Evolutionary conservation across 139 green algal species (phyloP).

Genomic region (Coccomyxa sp.): DNA sequence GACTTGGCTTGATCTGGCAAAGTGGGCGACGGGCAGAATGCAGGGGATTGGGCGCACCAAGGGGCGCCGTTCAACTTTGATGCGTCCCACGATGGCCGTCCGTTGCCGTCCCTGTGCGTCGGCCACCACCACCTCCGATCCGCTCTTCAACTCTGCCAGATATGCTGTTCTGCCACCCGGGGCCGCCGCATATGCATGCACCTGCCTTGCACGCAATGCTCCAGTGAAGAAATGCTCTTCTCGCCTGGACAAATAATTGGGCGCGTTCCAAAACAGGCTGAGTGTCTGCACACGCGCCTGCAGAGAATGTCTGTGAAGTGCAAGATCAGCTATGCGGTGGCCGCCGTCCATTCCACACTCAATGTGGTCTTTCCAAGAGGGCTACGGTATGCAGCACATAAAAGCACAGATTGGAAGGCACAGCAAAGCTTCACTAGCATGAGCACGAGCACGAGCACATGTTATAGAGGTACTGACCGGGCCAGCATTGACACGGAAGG

Average conservation of each 20-base stretch:
- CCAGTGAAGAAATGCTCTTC: neutral
- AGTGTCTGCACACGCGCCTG: no score
- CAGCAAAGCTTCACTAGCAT: no score
- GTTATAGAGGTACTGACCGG: conserved; percentile 41
- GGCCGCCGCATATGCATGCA: conserved; percentile 73
- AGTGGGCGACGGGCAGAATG: neutral
- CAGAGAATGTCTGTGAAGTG: no score
- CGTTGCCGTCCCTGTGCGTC: conserved; percentile 45
- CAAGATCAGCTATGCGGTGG: no score
- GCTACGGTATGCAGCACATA: no score
- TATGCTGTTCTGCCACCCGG: conserved; percentile 71
- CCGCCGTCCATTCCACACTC: no score
- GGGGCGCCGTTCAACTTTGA: conserved; percentile 71
- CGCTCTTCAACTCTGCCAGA: conserved; percentile 70
- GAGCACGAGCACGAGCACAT: no score
- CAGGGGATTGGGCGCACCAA: conserved; percentile 39
- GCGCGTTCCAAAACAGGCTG: no score
- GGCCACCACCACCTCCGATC: conserved; percentile 61
- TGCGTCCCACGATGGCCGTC: conserved; percentile 65
- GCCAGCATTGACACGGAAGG: conserved; percentile 93
- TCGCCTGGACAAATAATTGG: no score
- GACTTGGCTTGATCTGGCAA: neutral
- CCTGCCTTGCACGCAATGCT: conserved; percentile 20
- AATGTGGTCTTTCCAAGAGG: no score
- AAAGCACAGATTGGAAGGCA: no score